phyloP scores from a whole-genome alignment of 345 rosid species.

The Linum trigynum region DNA sequence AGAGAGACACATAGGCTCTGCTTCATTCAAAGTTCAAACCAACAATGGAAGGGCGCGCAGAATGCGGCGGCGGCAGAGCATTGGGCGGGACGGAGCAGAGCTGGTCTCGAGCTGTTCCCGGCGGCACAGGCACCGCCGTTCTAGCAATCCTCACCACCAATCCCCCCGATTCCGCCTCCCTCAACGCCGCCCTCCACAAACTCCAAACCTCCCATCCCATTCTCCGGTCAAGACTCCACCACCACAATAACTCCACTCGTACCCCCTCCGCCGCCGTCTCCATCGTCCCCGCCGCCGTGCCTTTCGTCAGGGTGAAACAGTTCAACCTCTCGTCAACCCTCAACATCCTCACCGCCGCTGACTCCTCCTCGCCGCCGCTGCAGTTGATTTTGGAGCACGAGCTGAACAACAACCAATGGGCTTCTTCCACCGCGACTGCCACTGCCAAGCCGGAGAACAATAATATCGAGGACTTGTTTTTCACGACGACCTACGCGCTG shows the following conservation, averaged over 20 bases:
- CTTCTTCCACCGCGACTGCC: background rate
- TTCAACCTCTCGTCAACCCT: constrained; percentile 20
- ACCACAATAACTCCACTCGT: background rate
- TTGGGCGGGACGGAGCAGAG: constrained; percentile 19
- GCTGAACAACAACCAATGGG: constrained; percentile 33
- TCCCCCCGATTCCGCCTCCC: background rate
- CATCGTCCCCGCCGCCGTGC: constrained; percentile 22
- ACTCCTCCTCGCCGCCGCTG: constrained; percentile 18
- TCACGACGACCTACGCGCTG: constrained; percentile 7
- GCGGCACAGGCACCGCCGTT: constrained; percentile 18
- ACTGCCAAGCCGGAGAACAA: too few relatives aligned
- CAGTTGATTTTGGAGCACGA: constrained; percentile 39
- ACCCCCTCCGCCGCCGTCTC: constrained; percentile 12
- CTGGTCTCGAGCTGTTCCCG: constrained; percentile 15
- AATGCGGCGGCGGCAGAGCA: background rate
- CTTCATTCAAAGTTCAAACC: background rate
- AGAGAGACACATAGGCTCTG: background rate
- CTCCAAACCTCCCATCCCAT: constrained; percentile 28
- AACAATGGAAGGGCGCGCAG: background rate
- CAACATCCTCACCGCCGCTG: constrained; percentile 12
- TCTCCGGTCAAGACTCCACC: constrained; percentile 25
- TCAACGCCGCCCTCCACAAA: constrained; percentile 16
- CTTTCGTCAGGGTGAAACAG: constrained; percentile 15
- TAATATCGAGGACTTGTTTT: background rate
- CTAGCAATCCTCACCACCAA: constrained; percentile 21